Conservation (phyloP, 2,329 filamentous ascomycete species). For the Colletotrichum endophyticum region DNA sequence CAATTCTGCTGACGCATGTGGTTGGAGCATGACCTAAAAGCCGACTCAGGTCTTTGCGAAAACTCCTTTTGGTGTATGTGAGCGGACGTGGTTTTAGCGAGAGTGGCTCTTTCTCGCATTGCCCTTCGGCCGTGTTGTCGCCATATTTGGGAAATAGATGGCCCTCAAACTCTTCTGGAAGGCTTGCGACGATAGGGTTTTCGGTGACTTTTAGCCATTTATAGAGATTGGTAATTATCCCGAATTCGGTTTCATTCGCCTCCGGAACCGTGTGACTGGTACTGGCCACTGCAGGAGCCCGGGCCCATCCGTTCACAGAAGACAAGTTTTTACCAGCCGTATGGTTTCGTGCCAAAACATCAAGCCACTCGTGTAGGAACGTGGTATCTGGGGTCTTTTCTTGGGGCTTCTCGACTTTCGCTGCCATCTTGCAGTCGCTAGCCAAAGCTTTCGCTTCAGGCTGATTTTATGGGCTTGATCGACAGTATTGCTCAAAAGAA, state of each 20-base stretch:
- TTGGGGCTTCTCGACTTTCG: background rate
- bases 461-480: no score
- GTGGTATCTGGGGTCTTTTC: background rate
- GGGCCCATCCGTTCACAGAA: background rate
- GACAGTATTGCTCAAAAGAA: no score
- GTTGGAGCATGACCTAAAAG: background rate
- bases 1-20: background rate
- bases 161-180: background rate
- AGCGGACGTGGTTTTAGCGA: background rate
- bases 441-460: no score
- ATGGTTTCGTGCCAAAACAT: background rate
- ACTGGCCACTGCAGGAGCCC: background rate
- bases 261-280: background rate
- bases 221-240: background rate
- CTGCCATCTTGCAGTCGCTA: background rate
- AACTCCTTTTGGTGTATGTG: background rate
- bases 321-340: accelerated
- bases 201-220: background rate
- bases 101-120: background rate
- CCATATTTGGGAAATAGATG: background rate
- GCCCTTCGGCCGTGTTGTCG: background rate
- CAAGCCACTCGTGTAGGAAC: background rate
- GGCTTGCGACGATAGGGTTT: background rate
- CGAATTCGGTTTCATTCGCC: background rate
- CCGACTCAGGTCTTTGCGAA: background rate